Conservation (phyloP, 371 early-diverging fungal genomes). For the Choanephora cucurbitarum region DNA sequence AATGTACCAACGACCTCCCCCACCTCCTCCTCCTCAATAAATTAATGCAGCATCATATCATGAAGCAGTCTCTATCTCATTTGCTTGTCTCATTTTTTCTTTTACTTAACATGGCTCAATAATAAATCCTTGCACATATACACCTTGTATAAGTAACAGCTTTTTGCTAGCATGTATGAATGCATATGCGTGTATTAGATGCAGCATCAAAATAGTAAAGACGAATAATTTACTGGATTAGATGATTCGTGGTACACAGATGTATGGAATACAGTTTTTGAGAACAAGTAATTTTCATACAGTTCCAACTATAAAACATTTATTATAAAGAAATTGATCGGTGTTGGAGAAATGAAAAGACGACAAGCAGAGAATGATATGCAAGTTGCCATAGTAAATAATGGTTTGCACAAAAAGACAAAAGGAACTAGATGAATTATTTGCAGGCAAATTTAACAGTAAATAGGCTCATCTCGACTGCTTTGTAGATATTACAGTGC, state of each 20-base stretch:
- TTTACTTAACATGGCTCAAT: neutral
- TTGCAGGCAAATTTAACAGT: slow-evolving; percentile 77
- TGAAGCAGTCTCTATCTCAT: neutral
- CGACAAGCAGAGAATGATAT: no score
- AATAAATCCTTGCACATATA: neutral
- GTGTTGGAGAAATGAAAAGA: no score
- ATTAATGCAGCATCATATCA: neutral
- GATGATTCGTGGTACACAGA: no score
- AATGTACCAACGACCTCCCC: slow-evolving; percentile 38
- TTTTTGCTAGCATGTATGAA: neutral
- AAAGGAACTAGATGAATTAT: slow-evolving; percentile 70
- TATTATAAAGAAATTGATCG: no score
- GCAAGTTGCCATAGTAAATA: no score
- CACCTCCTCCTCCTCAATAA: slow-evolving; percentile 25
- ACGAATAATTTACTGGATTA: no score
- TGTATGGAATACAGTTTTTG: neutral
- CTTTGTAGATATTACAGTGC: no score
- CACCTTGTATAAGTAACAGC: neutral
- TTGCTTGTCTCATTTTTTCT: neutral
- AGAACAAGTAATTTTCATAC: no score
- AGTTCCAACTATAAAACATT: no score
- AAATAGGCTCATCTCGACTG: slow-evolving; percentile 83
- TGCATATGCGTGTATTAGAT: no score
- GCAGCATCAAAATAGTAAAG: no score
- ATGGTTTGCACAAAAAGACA: slow-evolving; percentile 67